Base-by-base conservation (phyloP, 2,329 filamentous ascomycete species). In the Paecilomyces niveus region DNA sequence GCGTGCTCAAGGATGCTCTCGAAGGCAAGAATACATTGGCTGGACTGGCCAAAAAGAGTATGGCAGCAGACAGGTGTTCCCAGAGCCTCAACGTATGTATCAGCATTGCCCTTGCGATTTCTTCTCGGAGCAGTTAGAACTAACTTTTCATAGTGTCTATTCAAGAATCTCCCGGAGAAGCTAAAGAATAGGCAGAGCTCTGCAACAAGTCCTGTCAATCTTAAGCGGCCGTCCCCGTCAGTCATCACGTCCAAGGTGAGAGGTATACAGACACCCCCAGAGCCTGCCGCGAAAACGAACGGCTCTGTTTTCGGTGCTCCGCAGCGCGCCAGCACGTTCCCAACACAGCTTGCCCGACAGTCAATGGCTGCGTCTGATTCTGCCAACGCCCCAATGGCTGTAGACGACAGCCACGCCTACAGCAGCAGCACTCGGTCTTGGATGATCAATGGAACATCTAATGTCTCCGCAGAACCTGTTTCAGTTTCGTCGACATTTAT, bases 41-140 rank as follows among this genome's bases (percentile, higher is more conserved):
- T 55, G 86, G 85, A 15, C 81, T 97, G 59, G 89, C 92, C 2
- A 86, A 89, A 66, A 88, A 89, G 67, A 97, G 92, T 69, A 83
- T 95, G 80, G 92, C 92, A 35, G 94, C 94, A 2, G 91, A 97
- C 70, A 83, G 90, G 61, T 94, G 95, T 67, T 90, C 89, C 1
- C 82, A 81, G 53, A 88, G 90, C 49, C 80, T 99, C 29, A 84
- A 86, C 70, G 90, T 93, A 80, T 72, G 85, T 76, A 3, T 50
- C 32, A 15, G 24, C 51, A 31, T 24, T 32, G 39, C n/a, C 31
- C 5, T 10, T 59, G 53, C 13, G 51, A 15, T 22, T 35, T 39
- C 21, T 22, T 9, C 32, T 51, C 21, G 7, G 15, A 8, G 45
- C n/a, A n/a, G 8, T 13, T 29, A 21, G n/a, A 24, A 33, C 10